Evolutionary conservation across 2,329 filamentous ascomycete species (phyloP).

Genomic region (Mollisia scopiformis): DNA sequence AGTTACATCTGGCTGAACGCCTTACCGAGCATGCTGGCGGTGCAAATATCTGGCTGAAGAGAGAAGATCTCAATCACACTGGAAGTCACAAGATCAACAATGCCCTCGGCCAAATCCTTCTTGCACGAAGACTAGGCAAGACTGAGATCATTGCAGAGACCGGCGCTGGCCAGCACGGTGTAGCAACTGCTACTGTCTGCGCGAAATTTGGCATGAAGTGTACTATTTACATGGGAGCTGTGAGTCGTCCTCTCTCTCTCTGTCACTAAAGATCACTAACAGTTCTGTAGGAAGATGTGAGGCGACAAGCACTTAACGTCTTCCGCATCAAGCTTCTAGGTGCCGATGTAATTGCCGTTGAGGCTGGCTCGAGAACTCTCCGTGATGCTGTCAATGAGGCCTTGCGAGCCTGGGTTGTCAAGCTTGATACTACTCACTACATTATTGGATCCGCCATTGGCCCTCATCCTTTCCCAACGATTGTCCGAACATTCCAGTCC

Average conservation of each 20-base stretch:
- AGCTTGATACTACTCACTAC: slow-evolving; percentile 94
- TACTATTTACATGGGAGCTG: slow-evolving; percentile 94
- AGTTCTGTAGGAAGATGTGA: slow-evolving; percentile 73
- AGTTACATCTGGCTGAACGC: slow-evolving; percentile 85
- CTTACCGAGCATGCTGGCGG: slow-evolving; percentile 88
- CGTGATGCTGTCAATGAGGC: slow-evolving; percentile 95
- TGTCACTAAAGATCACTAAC: slow-evolving; percentile 11
- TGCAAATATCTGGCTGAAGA: slow-evolving; percentile 96
- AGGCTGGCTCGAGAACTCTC: slow-evolving; percentile 83
- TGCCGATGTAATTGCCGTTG: slow-evolving; percentile 89
- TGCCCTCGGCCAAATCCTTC: slow-evolving; percentile 86
- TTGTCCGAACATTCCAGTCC: slow-evolving; percentile 95
- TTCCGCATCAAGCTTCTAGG: slow-evolving; percentile 98
- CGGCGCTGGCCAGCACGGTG: slow-evolving; percentile 95
- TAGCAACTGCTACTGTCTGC: slow-evolving; percentile 95
- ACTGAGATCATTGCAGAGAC: slow-evolving; percentile 98
- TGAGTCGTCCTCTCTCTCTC: slow-evolving; percentile 23
- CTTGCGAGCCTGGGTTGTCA: slow-evolving; percentile 88
- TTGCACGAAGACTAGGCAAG: slow-evolving; percentile 87
- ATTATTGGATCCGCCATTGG: slow-evolving; percentile 98
- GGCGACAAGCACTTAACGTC: slow-evolving; percentile 94
- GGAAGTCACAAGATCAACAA: slow-evolving; percentile 99
- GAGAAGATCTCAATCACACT: slow-evolving; percentile 96
- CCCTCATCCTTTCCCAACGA: slow-evolving; percentile 96
- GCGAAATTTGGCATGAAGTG: slow-evolving; percentile 99